Base-by-base conservation (phyloP, 768 basidiomycete genomes). In the Boletellus emodensis region DNA sequence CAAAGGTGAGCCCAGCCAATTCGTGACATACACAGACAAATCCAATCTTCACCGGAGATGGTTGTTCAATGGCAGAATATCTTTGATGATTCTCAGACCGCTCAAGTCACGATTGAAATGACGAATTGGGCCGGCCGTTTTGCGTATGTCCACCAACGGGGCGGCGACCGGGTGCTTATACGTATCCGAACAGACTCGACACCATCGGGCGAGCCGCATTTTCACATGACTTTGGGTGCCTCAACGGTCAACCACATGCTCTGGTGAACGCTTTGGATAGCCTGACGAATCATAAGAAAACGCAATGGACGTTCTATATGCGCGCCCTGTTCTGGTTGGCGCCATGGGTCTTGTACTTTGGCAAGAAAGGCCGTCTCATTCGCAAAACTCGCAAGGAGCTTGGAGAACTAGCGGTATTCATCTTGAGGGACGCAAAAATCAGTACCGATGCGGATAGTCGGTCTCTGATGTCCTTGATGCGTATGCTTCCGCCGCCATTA, bases 131-230 rank as follows among this genome's bases (percentile, higher is more conserved):
- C 81, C 6, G 77, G 78, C 33, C 75, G 81, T 46, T 83, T 80
- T 57, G 80, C 82, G 82, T 81, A 60, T 61, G 78, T 67, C 41
- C n/a, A 6, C 37, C 11, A 24, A n/a, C 22, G 9, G n/a, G 32
- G 24, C 30, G 30, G 35, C 15, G 36, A 40, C 18, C 22, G 43
- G 15, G 44, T 46, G 38, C 24, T 54, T 37, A 53, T 15, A 20
- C 7, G 12, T 46, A 30, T 44, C 18, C 3, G 22, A 39, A 28
- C 49, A 83, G 80, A 30, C 73, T 85, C 26, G 83, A 84, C 54
- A 80, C 78, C 2, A 72, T 84, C 30, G 79, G 76, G 13, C 74
- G 76, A 26, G 79, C 83, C n/a, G 81, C 81, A 14, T 84, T 85
- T 55, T 77, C 77, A 3, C 77, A 83, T 51, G 79, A 84, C 62